These are phyloP conservation scores for Colletotrichum agaves DNA, from an alignment of 2,329 filamentous ascomycete genomes.

Conservation along the genomic window DNA sequence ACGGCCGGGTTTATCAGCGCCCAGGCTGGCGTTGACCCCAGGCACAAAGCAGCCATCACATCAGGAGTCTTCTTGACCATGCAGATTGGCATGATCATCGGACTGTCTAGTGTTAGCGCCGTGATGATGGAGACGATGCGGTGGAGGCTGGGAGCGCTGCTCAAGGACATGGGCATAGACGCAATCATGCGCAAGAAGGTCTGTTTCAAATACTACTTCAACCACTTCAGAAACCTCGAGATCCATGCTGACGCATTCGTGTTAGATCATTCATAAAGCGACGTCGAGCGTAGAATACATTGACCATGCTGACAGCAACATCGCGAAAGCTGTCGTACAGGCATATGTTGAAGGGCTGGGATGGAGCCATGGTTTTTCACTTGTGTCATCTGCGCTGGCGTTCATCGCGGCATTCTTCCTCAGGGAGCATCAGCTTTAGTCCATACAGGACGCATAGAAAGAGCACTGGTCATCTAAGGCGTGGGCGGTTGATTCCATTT, in stretches of 20 bases:
- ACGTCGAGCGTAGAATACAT: constrained; percentile 48
- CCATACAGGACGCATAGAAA: background rate
- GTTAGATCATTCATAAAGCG: constrained; percentile 46
- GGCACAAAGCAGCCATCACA: constrained; percentile 53
- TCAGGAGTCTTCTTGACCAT: constrained; percentile 53
- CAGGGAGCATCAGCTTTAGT: constrained; percentile 41
- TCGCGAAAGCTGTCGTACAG: constrained; percentile 45
- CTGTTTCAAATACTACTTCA: background rate
- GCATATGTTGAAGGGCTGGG: constrained; percentile 49
- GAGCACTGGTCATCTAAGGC: background rate
- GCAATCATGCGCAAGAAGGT: constrained; percentile 33
- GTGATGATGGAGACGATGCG: constrained; percentile 43
- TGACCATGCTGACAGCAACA: constrained; percentile 39
- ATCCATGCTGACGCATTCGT: background rate
- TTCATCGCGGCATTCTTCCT: constrained; percentile 43
- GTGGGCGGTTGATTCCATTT: background rate
- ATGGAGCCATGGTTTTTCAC: constrained; percentile 48
- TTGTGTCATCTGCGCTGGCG: constrained; percentile 43
- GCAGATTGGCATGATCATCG: constrained; percentile 51
- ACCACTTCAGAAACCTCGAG: no score
- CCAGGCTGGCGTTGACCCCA: constrained; percentile 51
- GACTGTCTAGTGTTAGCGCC: constrained; percentile 52
- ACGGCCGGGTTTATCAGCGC: constrained; percentile 55
- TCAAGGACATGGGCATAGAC: constrained; percentile 35
- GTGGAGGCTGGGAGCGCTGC: constrained; percentile 34